Conservation (phyloP, 2,329 filamentous ascomycete genomes). For the Emydomyces testavorans region DNA sequence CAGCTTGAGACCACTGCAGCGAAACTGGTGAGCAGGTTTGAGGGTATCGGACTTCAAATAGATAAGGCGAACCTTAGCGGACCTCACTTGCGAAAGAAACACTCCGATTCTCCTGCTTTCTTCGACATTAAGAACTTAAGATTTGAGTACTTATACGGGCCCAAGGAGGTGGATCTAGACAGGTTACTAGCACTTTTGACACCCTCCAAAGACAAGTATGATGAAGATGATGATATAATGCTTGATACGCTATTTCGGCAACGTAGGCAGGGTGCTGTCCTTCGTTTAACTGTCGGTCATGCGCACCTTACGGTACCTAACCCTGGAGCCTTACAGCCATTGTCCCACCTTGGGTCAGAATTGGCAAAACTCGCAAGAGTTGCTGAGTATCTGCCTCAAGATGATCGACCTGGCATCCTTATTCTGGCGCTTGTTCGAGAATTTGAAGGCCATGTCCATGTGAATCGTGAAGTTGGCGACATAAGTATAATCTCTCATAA, state of each 20-base stretch:
- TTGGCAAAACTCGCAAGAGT: conserved; percentile 73
- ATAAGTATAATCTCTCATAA: conserved; percentile 49
- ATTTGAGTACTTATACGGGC: conserved; percentile 59
- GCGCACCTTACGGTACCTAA: conserved; percentile 53
- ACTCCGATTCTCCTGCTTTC: conserved; percentile 45
- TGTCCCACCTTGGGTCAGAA: conserved; percentile 66
- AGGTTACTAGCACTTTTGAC: conserved; percentile 74
- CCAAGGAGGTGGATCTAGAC: conserved; percentile 70
- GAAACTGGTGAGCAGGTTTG: conserved; percentile 64
- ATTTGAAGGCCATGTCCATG: conserved; percentile 48
- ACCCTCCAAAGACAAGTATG: conserved; percentile 82
- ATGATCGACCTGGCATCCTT: conserved; percentile 80
- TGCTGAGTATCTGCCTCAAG: conserved; percentile 87
- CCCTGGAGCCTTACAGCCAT: conserved; percentile 52
- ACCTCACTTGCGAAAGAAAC: conserved; percentile 46
- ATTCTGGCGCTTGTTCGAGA: conserved; percentile 58
- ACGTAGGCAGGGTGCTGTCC: conserved; percentile 70
- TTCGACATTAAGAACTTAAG: conserved; percentile 55
- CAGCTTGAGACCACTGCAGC: conserved; percentile 66
- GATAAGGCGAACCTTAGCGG: conserved; percentile 64
- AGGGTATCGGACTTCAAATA: conserved; percentile 60
- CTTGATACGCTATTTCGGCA: conserved; percentile 83
- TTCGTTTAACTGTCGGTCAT: conserved; percentile 57
- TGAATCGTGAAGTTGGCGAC: conserved; percentile 58
- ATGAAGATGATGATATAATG: conserved; percentile 84